Conservation (phyloP, 352 stramenopile genomes). For the Globisporangium acanthophoron region DNA sequence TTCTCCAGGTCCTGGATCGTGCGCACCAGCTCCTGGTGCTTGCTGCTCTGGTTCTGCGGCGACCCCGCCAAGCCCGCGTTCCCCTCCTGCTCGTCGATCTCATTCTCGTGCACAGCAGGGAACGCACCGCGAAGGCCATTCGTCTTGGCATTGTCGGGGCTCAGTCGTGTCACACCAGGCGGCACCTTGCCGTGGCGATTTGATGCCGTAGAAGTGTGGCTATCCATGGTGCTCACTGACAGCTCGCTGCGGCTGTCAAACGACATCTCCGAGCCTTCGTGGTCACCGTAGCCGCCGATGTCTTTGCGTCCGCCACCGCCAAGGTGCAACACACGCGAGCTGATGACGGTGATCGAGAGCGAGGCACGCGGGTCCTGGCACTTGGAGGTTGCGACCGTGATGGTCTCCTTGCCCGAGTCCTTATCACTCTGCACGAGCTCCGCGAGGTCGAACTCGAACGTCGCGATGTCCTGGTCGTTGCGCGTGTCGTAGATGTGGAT, state of each 20-base stretch:
- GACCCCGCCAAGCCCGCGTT: conserved; percentile 4
- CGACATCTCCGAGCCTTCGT: conserved; percentile 33
- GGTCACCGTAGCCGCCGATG: conserved; percentile 4
- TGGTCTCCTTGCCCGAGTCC: conserved; percentile 57
- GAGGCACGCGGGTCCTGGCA: conserved; percentile 56
- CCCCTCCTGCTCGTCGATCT: conserved; percentile 8
- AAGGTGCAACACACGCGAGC: conserved; percentile 33
- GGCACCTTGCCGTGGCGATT: conserved; percentile 14
- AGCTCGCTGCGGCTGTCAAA: conserved; percentile 57
- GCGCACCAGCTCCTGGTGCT: conserved; percentile 36
- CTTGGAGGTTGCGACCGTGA: conserved; percentile 49
- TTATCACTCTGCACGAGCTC: conserved; percentile 59
- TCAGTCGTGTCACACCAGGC: conserved; percentile 8
- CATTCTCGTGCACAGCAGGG: conserved; percentile 11
- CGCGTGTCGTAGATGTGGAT: conserved; percentile 61
- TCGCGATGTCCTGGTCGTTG: conserved; percentile 41
- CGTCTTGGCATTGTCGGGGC: conserved; percentile 10
- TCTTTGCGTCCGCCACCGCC: conserved; percentile 5
- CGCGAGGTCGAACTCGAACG: conserved; percentile 66
- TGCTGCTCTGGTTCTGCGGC: conserved; percentile 6
- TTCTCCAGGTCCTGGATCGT: conserved; percentile 44
- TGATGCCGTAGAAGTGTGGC: conserved; percentile 40
- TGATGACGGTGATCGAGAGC: conserved; percentile 56
- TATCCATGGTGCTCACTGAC: conserved; percentile 54
- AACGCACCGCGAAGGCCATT: conserved; percentile 8